Base-by-base conservation (phyloP, 2,329 filamentous ascomycete species). In the Trichoderma guizhouense region DNA sequence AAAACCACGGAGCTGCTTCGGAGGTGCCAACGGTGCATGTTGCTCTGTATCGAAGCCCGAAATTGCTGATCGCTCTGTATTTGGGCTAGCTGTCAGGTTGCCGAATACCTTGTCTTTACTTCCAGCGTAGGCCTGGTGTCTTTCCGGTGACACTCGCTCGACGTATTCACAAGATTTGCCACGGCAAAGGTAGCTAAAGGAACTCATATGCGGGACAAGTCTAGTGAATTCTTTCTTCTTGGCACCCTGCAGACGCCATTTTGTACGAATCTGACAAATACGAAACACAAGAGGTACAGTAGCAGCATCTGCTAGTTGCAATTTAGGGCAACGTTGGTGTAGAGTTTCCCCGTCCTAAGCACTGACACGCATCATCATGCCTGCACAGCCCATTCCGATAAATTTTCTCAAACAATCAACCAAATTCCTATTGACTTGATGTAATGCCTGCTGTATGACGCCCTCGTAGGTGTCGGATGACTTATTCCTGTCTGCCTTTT, bases 391-490 rank as follows among this genome's bases (percentile, higher is more conserved):
- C 34, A 51, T 69, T 51, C 36, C 36, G 62, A 24, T n/a, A 34
- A 30, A 32, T 34, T 60, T 3, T 34, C 34, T 61, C 14, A 18
- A 39, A n/a, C 26, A 24, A n/a, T 34, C 30, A 12, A 36, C 32
- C 18, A 3, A 32, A 62, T 3, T 61, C 57, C 39, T 9, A 36
- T 36, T 6, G 28, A 34, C 55, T 36, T 14, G 12, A 51, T 53
- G 39, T 39, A 34, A 51, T 36, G 21, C 21, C 39, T 62, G 53
- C 55, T 51, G n/a, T 62, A 69, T 69, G 66, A 62, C 66, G 53
- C 53, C 53, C 14, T 62, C 15, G n/a, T n/a, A 21, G 24, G 39
- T 47, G 63, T 62, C 66, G 39, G 39, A 69, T 69, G 66, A 69
- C 57, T 53, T 53, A 36, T 60, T 32, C 6, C 28, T 15, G 7